Base-by-base conservation (phyloP, 371 early-diverging fungal genomes). In the Mucor lusitanicus region DNA sequence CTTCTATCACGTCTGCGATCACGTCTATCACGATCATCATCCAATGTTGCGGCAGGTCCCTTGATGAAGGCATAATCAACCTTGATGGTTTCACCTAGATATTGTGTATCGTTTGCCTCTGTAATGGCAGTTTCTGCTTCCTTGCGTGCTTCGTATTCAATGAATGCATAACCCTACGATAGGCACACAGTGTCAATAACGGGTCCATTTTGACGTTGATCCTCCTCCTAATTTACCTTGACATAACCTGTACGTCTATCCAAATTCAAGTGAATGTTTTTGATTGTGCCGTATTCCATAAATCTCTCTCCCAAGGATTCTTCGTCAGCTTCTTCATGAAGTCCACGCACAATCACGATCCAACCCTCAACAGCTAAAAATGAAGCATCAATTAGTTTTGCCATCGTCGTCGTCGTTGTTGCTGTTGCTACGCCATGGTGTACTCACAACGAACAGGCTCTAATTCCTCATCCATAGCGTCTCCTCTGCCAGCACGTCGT, bases 201-300 rank as follows among this genome's bases (percentile, higher is more conserved):
- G 33, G 8, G 37, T 2, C 37, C 37, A 37, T 46, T 19, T 7
- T 19, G 21, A 19, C 19, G 13, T 19, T 11, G 12, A 67, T 13
- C 11, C 13, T 37, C 37, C 13, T 8, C 37, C 11, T 13, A 37
- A 13, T 63, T 81, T 30, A 92, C 96, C 89, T 98, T 98, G 74
- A 95, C 96, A 73, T 87, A 97, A 77, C 99, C 97, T 23, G 97
- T 94, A 63, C 94, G 89, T 64, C 97, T 88, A 78, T 98, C 97
- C 64, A 97, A 77, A 72, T 97, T 97, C 67, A 98, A 76, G 65
- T 97, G 97, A 50, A 98, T 62, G 74, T 92, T 91, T 75, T 93
- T 92, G 64, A 96, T 87, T 17, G 85, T 87, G 25, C 99, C 99
- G 76, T 81, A 97, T 64, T 97, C 97, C 53, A 90, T 86, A 74